Base-by-base conservation (phyloP, 768 basidiomycete species). In the Agaricus subrufescens region DNA sequence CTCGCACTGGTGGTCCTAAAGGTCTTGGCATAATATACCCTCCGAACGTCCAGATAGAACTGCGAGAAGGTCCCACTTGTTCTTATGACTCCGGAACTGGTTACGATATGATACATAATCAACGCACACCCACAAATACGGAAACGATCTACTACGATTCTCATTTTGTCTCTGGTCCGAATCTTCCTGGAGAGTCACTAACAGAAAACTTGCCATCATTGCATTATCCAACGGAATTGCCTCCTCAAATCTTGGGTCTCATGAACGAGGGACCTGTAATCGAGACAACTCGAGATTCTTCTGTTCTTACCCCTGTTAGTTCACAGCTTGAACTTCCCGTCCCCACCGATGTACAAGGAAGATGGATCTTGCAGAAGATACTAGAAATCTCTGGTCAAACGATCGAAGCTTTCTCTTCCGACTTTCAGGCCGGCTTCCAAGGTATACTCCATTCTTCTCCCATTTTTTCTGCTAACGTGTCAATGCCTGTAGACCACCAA, bases 141-240 rank as follows among this genome's bases (percentile, higher is more conserved):
- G 39, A 56, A 9, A 4, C 54, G 29, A 56, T 34, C 47, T 49
- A 12, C 19, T 42, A 44, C n/a, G 54, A 56, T 9, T 23, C 40
- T 49, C 30, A 52, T n/a, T 15, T 48, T 27, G 46, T 15, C 26
- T 2, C 39, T 27, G 46, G 27, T n/a, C 3, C 39, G 29, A 25
- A 23, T 26, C 4, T 26, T 12, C 23, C 31, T 23, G 46, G 30
- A 34, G 54, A 50, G 15, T 2, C 46, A 12, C 10, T 34, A 34
- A 39, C 34, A 11, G 54, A 56, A 0, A 15, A 62, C 25, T 61
- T 65, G 19, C 61, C 67, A 26, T 61, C 65, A 25, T 58, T 62
- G 39, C 54, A 62, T 5, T 54, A 59, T n/a, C 62, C 58, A 23
- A 48, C 66, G 19, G 63, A 63, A 15, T 56, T 63, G 34, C 55